Conservation (phyloP, 1,139 yeast species). For the Fermentozyma sake region DNA sequence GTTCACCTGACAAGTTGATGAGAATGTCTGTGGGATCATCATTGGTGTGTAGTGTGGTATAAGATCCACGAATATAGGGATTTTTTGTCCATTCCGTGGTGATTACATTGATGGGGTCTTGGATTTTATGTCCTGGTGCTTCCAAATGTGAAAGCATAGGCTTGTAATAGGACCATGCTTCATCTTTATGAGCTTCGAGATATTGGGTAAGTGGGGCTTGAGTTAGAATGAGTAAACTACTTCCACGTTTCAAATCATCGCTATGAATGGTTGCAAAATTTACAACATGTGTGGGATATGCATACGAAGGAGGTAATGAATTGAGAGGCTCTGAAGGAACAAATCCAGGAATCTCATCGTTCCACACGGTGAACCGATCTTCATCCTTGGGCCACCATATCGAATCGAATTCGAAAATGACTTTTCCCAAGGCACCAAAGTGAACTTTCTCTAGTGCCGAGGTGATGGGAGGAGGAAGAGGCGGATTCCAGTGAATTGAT, state of each 20-base stretch:
- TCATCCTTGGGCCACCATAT: slow-evolving; percentile 60
- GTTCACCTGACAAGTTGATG: slow-evolving; percentile 46
- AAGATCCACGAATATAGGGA: slow-evolving; percentile 69
- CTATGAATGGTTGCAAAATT: slow-evolving; percentile 24
- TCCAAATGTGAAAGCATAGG: slow-evolving; percentile 30
- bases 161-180: slow-evolving; percentile 38
- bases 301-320: slow-evolving; percentile 22
- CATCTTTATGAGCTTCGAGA: slow-evolving; percentile 30
- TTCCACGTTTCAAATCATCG: slow-evolving; percentile 3
- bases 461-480: slow-evolving; percentile 44
- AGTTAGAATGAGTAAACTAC: slow-evolving; percentile 53
- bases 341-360: slow-evolving; percentile 16
- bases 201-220: slow-evolving; percentile 67
- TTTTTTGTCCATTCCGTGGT: slow-evolving; percentile 69
- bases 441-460: slow-evolving; percentile 49
- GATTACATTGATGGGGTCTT: slow-evolving; percentile 46
- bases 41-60: slow-evolving; percentile 61
- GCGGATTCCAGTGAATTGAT: slow-evolving; percentile 57
- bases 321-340: slow-evolving; percentile 7
- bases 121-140: slow-evolving; percentile 8
- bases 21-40: slow-evolving; percentile 65
- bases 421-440: slow-evolving; percentile 75
- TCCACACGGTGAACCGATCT: slow-evolving; percentile 51
- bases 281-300: slow-evolving; percentile 26
- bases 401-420: slow-evolving; percentile 63